These are phyloP conservation scores for Centaurea solstitialis DNA, from an alignment of 129 eudicot species.

Conservation along the genomic window DNA sequence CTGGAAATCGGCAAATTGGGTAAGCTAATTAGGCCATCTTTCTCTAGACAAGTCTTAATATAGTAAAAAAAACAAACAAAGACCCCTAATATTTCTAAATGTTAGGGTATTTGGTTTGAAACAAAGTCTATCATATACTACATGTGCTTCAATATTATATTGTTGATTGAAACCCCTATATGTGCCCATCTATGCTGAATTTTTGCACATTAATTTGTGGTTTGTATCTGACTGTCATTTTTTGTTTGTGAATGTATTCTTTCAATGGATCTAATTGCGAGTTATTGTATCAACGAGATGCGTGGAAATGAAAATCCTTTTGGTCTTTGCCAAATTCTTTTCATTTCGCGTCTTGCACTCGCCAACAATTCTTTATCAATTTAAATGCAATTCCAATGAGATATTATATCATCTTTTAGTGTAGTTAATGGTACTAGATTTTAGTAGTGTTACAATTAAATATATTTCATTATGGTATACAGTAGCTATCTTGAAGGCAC, in stretches of 20 bases:
- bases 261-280: neutral
- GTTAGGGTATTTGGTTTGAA: neutral
- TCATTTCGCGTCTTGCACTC: neutral
- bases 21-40: neutral
- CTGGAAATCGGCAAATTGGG: neutral
- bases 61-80: neutral
- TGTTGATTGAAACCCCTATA: neutral
- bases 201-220: neutral
- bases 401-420: neutral
- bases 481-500: constrained; percentile 1
- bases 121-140: neutral
- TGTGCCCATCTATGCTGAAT: neutral
- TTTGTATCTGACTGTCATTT: neutral
- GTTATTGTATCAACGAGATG: neutral
- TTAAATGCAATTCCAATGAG: neutral
- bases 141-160: neutral
- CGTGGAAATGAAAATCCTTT: neutral
- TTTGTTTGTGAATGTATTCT: neutral
- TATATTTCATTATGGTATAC: neutral
- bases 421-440: neutral
- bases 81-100: neutral
- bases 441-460: neutral
- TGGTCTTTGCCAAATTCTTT: constrained; percentile 5
- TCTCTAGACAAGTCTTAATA: neutral
- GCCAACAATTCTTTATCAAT: neutral